Base-by-base conservation (phyloP, 176 grass and related monocot genomes). In the Sorghum bicolor region DNA sequence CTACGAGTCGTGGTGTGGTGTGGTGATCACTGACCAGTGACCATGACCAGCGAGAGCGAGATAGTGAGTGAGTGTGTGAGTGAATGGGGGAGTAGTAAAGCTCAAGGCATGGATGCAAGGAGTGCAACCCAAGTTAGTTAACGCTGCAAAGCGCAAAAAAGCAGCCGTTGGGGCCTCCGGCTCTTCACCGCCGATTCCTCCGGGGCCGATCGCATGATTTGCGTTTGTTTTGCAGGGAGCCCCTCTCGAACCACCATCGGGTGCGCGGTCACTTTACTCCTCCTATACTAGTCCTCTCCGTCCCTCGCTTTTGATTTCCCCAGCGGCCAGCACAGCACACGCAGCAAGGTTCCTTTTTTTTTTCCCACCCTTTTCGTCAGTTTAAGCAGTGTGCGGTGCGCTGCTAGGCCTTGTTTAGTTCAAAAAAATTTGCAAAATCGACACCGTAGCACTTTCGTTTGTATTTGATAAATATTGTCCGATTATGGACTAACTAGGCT, bases 121-220 rank as follows among this genome's bases (percentile, higher is more conserved):
- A 93, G 91, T 90, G 85, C 88, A 88, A 80, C 74, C 79, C 78
- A 93, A 93, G 91, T 87, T 57, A 90, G 82, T 79, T 39, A 69
- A 13, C 33, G 78, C 39, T 22, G 74, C 66, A 60, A 60, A 60
- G 53, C 53, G 52, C 52, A 17, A 10, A 55, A 53, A 76, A 61
- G 30, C 37, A 29, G 11, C 4, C 26, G 11, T 36, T 12, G 65
- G 85, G 69, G n/a, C 5, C 68, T 33, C 16, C 3, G n/a, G n/a
- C 47, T 22, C 6, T 53, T 53, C 19, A 20, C 53, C 53, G 53
- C 53, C 53, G 52, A 55, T 55, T 4, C 34, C 67, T 70, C 20
- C 20, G 20, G 53, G 1, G 55, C 65, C 0, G 76, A 31, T 71
- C 78, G 22, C 71, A 81, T 90, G 73, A 88, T 90, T 90, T 86